Evolutionary conservation across 495 filamentous ascomycete species (phyloP), one percentile per base, ranked within the genome.

Genomic region (Jackrogersella minutella): DNA sequence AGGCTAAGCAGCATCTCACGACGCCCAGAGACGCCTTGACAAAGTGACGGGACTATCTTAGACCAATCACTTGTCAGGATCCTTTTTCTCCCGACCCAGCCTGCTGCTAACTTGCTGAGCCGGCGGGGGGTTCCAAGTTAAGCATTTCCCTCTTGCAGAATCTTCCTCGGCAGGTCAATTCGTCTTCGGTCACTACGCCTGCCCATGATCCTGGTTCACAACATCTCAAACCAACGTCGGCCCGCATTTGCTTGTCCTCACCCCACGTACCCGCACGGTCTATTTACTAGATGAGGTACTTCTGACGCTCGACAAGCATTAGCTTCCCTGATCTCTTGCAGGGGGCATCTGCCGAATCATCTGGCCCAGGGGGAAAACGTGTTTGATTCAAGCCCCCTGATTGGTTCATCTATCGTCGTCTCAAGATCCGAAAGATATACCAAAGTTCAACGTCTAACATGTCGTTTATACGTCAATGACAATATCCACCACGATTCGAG

Each of bases 341-440:
- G 57, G 66, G 66, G n/a, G 22, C n/a, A 46, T 65, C 44, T 69
- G 51, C 61, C 66, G 56, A 69, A 69, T 69, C 66, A 69, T 62
- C 61, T 64, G 61, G 56, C 22, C 44, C 37, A 62, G 24, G 51
- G 17, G 22, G 24, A 36, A 65, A 70, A 70, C 68, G 68, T 70
- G 68, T 6, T 66, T 28, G 17, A 55, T 55, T 59, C 51, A 17
- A 14, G 10, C 9, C n/a, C 16, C 56, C 34, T 66, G 43, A 70
- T 70, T 70, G 62, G 68, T 5, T 33, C 6, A 56, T 47, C 37
- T 55, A 26, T 65, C 34, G 49, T 19, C 50, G 26, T 40, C 36
- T 52, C 17, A 10, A 64, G 66, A 69, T 68, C 54, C 59, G 47
- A 61, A 36, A 58, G 39, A 62, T 57, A 46, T 39, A 37, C 30